phyloP scores from a whole-genome alignment of 169 alveolate genomes.

The Eimeria sp. region DNA sequence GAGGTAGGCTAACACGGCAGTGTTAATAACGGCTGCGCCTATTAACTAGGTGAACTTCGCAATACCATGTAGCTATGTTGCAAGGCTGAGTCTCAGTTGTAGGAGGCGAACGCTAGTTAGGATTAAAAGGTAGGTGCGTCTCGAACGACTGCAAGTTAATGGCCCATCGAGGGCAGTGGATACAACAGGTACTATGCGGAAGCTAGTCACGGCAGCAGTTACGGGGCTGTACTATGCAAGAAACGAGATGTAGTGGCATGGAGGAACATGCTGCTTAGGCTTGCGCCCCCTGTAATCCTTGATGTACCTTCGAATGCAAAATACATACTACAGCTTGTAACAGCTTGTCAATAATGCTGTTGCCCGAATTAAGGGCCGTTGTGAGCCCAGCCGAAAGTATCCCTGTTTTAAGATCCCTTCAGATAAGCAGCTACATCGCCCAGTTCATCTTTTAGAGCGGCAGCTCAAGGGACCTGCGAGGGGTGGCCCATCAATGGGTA shows the following conservation, averaged over 20 bases:
- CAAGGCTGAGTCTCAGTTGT: background rate
- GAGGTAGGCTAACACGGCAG: too few species aligned
- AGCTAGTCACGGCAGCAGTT: background rate
- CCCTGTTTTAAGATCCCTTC: background rate
- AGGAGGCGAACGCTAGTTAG: background rate
- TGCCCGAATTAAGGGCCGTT: background rate
- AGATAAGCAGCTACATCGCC: too few species aligned
- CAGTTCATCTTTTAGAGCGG: too few species aligned
- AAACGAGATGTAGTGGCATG: too few species aligned
- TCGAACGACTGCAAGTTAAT: background rate
- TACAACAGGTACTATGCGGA: background rate
- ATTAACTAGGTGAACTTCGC: too few species aligned
- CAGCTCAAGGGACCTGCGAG: too few species aligned
- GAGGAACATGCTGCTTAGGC: too few species aligned
- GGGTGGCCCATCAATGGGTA: too few species aligned
- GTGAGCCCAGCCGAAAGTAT: background rate
- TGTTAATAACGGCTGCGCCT: too few species aligned
- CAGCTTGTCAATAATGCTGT: background rate
- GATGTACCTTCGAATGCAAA: background rate
- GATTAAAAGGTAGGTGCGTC: background rate
- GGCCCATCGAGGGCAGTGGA: background rate
- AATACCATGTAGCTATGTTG: too few species aligned
- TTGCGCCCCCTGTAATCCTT: too few species aligned
- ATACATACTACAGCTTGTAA: background rate
- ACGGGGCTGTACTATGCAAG: background rate